phyloP scores from a whole-genome alignment of 306 rosid species.

The Castanea crenata region DNA sequence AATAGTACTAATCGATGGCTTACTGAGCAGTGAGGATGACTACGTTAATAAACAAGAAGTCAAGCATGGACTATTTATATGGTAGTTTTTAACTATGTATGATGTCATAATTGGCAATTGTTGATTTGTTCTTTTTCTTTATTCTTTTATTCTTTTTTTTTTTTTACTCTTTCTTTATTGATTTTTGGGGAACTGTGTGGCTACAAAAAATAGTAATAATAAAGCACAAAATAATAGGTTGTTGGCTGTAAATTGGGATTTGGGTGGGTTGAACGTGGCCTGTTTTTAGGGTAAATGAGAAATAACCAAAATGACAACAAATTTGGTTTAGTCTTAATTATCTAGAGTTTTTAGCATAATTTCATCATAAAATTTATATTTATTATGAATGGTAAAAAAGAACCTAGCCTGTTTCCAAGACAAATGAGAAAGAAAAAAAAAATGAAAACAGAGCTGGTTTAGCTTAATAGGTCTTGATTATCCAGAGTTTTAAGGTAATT shows the following conservation, averaged over 20 bases:
- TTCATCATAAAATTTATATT: no score
- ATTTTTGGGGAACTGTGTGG: not conserved
- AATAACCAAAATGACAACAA: not conserved
- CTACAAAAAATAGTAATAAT: not conserved
- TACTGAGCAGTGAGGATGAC: not conserved
- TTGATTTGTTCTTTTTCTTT: not conserved
- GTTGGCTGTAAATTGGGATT: not conserved
- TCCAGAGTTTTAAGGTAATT: no score
- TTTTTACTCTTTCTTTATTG: no score
- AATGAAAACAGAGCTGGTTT: no score
- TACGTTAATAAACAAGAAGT: not conserved
- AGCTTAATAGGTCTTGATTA: no score
- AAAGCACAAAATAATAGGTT: not conserved
- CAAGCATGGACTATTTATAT: not conserved
- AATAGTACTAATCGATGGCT: not conserved
- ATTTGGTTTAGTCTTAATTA: no score
- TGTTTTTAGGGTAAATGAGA: not conserved
- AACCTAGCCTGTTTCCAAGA: no score
- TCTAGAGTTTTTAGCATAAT: no score
- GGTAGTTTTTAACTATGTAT: not conserved
- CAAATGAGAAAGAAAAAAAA: no score
- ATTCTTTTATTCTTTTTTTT: not conserved
- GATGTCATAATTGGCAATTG: not conserved
- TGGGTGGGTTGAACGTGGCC: not conserved
- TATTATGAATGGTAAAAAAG: no score